Evolutionary conservation across 2,329 filamentous ascomycete species (phyloP).

Genomic region (Tolypocladium album): DNA sequence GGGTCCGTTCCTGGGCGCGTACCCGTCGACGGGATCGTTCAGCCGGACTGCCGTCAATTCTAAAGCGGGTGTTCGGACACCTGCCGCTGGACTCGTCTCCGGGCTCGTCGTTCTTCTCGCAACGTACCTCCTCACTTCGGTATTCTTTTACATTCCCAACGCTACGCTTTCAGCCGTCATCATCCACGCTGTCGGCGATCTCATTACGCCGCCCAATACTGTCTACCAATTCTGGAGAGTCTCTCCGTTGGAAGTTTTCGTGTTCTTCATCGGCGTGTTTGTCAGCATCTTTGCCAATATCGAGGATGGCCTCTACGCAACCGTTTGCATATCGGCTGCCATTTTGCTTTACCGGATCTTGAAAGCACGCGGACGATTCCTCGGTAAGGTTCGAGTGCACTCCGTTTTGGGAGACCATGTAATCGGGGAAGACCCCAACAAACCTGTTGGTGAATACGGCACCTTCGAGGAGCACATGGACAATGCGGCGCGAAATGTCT

Average conservation of each 20-base stretch:
- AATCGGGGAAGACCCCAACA: conserved; percentile 46
- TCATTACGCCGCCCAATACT: conserved; percentile 84
- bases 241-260: conserved; percentile 77
- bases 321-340: conserved; percentile 64
- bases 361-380: conserved; percentile 71
- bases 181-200: conserved; percentile 87
- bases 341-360: conserved; percentile 76
- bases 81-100: conserved; percentile 82
- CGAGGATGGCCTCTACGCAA: conserved; percentile 86
- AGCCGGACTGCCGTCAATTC: conserved; percentile 95
- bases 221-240: conserved; percentile 94
- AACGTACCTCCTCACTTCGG: conserved; percentile 75
- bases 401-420: conserved; percentile 71
- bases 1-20: conserved; percentile 84
- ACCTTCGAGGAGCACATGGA: conserved; percentile 37
- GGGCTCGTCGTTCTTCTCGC: conserved; percentile 77
- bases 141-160: conserved; percentile 90
- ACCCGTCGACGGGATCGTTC: conserved; percentile 90
- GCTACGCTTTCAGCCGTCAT: conserved; percentile 78
- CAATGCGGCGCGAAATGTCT: conserved; percentile 60
- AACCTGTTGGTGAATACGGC: conserved; percentile 41
- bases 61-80: conserved; percentile 88
- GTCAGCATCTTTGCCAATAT: conserved; percentile 83
- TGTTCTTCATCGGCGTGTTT: conserved; percentile 88
- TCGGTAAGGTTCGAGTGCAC: conserved; percentile 58